Conservation (phyloP, 306 rosid species). For the Sophora flavescens region DNA sequence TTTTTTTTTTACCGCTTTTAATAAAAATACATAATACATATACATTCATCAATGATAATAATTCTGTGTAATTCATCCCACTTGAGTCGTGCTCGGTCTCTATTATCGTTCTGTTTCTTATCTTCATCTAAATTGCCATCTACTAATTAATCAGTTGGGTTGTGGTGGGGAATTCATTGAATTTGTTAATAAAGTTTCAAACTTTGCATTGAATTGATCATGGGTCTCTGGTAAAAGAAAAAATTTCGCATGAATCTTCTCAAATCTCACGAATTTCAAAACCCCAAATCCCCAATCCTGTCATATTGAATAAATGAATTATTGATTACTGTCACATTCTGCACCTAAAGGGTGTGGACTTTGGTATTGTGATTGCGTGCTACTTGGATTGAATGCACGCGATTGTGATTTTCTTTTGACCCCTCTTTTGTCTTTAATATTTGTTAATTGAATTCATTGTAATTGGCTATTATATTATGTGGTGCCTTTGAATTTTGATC, state of each 20-base stretch:
- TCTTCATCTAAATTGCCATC: not conserved
- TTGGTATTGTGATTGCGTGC: slow-evolving; percentile 21
- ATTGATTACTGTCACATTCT: slow-evolving; percentile 29
- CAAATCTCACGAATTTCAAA: not conserved
- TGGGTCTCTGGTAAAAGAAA: not conserved
- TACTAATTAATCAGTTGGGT: not conserved
- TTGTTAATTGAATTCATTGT: not conserved
- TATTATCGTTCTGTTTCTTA: not conserved
- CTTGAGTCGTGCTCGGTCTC: too few relatives aligned
- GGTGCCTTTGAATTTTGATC: not conserved
- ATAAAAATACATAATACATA: too few relatives aligned
- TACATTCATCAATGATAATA: too few relatives aligned
- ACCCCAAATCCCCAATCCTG: not conserved
- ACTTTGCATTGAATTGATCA: not conserved
- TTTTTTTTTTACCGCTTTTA: too few relatives aligned
- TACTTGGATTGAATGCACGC: slow-evolving; percentile 28
- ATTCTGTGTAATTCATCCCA: too few relatives aligned
- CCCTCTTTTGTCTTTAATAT: not conserved
- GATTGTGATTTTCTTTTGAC: not conserved
- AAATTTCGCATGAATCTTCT: not conserved
- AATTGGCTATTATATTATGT: not conserved
- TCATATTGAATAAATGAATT: not conserved
- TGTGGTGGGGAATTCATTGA: not conserved
- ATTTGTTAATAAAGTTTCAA: not conserved
- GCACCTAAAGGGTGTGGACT: not conserved